A percentile compares a stretch with the other conserved stretches of the same genome.
These are phyloP conservation scores for Hypoxylon trugodes DNA, from an alignment of 495 filamentous ascomycete genomes.

Conservation along the genomic window DNA sequence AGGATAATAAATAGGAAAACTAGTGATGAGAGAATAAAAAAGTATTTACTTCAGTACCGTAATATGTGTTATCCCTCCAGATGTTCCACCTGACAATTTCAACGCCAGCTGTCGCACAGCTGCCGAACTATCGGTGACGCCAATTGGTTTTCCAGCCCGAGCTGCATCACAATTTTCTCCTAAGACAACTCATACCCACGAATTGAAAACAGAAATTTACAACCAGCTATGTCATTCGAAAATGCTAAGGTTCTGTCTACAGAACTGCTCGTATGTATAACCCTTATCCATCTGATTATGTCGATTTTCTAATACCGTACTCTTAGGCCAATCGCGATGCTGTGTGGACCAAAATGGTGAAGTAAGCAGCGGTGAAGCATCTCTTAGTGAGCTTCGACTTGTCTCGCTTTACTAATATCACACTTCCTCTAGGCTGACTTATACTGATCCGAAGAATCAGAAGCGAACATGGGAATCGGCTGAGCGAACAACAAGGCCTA, in stretches of 20 bases:
- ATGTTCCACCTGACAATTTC: too few relatives aligned
- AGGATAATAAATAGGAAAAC: too few relatives aligned
- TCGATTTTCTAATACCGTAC: neutral
- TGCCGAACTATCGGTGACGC: conserved; percentile 39
- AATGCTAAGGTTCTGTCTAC: conserved; percentile 59
- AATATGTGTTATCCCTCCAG: too few relatives aligned
- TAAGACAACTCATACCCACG: neutral
- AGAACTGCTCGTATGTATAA: conserved; percentile 47
- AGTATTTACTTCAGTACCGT: too few relatives aligned
- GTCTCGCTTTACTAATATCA: conserved; percentile 6
- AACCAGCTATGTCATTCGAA: conserved; percentile 45
- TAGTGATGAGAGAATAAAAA: too few relatives aligned
- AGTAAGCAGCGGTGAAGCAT: conserved; percentile 44
- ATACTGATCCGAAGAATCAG: conserved; percentile 73
- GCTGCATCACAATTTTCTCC: conserved; percentile 13
- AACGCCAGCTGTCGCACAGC: too few relatives aligned
- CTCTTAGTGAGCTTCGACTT: neutral
- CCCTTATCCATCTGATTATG: conserved; percentile 6
- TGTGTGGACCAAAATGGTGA: conserved; percentile 72
- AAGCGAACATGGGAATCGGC: conserved; percentile 83
- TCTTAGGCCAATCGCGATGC: conserved; percentile 64
- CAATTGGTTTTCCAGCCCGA: conserved; percentile 1
- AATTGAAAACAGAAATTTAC: neutral
- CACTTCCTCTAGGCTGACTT: conserved; percentile 67
- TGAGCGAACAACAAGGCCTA: conserved; percentile 76